Percentiles rank a stretch among this genome's conserved stretches.
phyloP scores from a whole-genome alignment of 441 rosid genomes.

The Macaranga tanarius region DNA sequence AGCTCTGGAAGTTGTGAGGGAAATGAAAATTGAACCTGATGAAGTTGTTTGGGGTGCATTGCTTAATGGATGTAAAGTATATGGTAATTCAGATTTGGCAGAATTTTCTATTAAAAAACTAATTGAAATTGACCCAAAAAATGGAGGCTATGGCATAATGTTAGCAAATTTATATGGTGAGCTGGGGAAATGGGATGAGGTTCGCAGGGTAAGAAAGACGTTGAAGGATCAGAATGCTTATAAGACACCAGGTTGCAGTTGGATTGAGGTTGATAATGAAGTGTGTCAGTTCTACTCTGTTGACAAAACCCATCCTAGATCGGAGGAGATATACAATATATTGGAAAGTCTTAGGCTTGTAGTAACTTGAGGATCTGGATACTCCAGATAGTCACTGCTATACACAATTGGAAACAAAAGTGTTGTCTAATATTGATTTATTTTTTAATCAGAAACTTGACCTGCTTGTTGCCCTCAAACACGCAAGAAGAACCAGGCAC shows the following conservation, averaged over 20 bases:
- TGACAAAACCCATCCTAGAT: slow-evolving; percentile 57
- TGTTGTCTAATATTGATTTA: neutral
- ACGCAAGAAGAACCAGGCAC: neutral
- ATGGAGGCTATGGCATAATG: slow-evolving; percentile 71
- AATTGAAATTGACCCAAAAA: slow-evolving; percentile 57
- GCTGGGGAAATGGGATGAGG: slow-evolving; percentile 77
- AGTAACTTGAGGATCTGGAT: slow-evolving; percentile 5
- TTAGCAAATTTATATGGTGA: slow-evolving; percentile 72
- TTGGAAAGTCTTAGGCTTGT: slow-evolving; percentile 41
- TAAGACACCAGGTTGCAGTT: slow-evolving; percentile 86
- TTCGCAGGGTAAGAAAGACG: slow-evolving; percentile 55
- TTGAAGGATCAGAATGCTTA: slow-evolving; percentile 54
- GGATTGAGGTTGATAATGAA: slow-evolving; percentile 68
- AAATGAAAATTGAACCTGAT: slow-evolving; percentile 33
- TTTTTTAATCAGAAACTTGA: neutral
- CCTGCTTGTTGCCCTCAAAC: neutral
- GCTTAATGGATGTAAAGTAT: slow-evolving; percentile 56
- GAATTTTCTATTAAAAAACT: slow-evolving; percentile 61
- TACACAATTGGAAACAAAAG: neutral
- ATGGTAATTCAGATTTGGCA: slow-evolving; percentile 54
- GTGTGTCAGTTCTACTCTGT: slow-evolving; percentile 68
- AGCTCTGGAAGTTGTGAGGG: slow-evolving; percentile 39
- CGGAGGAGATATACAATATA: slow-evolving; percentile 46
- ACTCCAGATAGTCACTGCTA: neutral
- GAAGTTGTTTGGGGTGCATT: slow-evolving; percentile 67